Conservation (phyloP, 495 filamentous ascomycete genomes). For the Aspergillus sclerotiicarbonarius region DNA sequence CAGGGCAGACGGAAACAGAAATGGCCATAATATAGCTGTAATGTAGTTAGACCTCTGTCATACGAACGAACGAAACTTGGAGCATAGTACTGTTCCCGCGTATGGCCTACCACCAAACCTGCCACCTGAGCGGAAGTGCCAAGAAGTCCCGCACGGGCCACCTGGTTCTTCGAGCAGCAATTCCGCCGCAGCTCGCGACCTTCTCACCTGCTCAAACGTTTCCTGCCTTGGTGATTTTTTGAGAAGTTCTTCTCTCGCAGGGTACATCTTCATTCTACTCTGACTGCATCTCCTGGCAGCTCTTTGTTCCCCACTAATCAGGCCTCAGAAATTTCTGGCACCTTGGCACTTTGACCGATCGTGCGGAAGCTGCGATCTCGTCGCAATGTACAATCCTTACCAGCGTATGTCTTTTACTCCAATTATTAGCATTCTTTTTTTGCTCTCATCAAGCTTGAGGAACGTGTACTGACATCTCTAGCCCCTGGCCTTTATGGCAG, state of each 20-base stretch:
- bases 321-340: not conserved
- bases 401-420: constrained; percentile 50
- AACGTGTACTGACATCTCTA: constrained; percentile 22
- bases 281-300: not conserved
- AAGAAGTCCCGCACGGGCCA: constrained; percentile 15
- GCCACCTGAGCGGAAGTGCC: constrained; percentile 4
- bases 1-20: too few species aligned
- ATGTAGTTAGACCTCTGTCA: too few species aligned
- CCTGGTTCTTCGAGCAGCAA: constrained; percentile 12
- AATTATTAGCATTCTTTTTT: not conserved
- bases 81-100: not conserved
- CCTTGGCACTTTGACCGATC: not conserved
- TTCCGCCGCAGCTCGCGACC: constrained; percentile 9
- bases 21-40: too few species aligned
- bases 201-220: not conserved
- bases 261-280: not conserved
- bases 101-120: too few species aligned
- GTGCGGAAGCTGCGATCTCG: constrained; percentile 17
- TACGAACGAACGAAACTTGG: too few species aligned
- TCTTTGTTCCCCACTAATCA: not conserved
- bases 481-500: constrained; percentile 62
- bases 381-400: constrained; percentile 73
- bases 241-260: not conserved
- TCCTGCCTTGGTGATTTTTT: not conserved
- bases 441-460: not conserved